These are phyloP conservation scores for Capronia americana DNA, from an alignment of 2,329 filamentous ascomycete genomes.

Conservation along the genomic window DNA sequence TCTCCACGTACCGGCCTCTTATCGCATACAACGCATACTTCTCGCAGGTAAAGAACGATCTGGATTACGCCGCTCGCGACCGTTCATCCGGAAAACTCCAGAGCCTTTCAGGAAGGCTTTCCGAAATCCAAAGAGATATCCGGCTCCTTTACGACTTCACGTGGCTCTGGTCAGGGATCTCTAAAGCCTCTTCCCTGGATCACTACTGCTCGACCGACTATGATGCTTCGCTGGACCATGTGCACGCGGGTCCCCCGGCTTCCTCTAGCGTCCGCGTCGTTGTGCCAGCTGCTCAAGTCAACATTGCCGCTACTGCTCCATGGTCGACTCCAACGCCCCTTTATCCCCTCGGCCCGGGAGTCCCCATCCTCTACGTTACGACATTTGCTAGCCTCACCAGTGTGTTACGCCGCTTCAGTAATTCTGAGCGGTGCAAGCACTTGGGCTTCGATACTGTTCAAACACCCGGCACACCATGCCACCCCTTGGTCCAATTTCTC, in stretches of 20 bases:
- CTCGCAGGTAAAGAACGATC: background rate
- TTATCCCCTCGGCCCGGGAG: constrained; percentile 20
- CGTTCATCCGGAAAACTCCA: background rate
- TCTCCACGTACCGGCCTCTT: constrained; percentile 1
- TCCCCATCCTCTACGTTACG: constrained; percentile 24
- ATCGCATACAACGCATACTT: constrained; percentile 7
- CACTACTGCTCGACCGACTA: background rate
- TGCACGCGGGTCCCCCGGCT: background rate
- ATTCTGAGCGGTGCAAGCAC: constrained; percentile 7
- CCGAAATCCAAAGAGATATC: background rate
- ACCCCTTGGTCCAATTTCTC: constrained; percentile 20
- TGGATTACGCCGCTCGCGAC: background rate
- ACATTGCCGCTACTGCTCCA: background rate
- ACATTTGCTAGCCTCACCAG: background rate
- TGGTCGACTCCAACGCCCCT: constrained; percentile 19
- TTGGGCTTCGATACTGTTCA: constrained; percentile 23
- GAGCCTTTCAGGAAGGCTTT: background rate
- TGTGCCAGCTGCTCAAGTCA: background rate
- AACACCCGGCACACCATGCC: background rate
- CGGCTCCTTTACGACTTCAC: background rate
- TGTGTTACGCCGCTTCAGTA: constrained; percentile 20
- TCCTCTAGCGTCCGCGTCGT: background rate
- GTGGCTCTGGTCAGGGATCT: background rate
- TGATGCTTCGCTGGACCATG: background rate
- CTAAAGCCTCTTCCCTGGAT: background rate